Evolutionary conservation across 176 grass and related monocot species (phyloP), one percentile per base, ranked within the genome.

Genomic region (Zoysia pacifica): DNA sequence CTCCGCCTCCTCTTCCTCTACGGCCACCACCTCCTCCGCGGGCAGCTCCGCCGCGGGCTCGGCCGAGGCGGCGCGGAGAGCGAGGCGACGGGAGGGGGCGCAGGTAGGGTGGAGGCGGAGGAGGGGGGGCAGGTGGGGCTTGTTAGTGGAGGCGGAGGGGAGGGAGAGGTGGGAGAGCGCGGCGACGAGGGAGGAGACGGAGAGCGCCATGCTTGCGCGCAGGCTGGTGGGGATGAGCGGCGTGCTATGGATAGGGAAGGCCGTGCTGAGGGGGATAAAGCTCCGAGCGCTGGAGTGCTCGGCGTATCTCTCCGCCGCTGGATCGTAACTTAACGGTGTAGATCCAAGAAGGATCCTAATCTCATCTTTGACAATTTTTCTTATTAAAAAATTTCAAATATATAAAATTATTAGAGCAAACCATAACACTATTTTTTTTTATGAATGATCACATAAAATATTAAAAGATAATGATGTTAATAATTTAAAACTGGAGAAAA

Each of bases 131-230:
- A 49, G 28, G 13, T 66, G 82, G 49, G 53, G 62, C 48, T 62
- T 81, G 44, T 77, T 64, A 48, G 78, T 81, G 56, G 86, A 75
- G 77, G 82, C 77, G 58, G 86, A 73, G 59, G 89, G 91, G 62
- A 97, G 67, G 39, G 84, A 89, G 68, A 97, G 91, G 51, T 91
- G 85, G 47, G 89, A 83, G 80, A 97, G 82, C 58, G 85, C 82
- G 44, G 90, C 65, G 69, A 86, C 63, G 80, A 97, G 82, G 78
- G 94, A 87, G 68, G 94, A 87, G 78, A 97, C 58, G 52, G 89
- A 82, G 84, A 89, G 81, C 86, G 91, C 91, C 94, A 93, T 89
- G 72, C 62, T 82, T 66, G 42, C 51, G 71, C 52, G 48, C 65
- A 28, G 60, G 80, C 14, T 38, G 75, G 3, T 42, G 80, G 70